A percentile compares a stretch with the other conserved stretches of the same genome.
Evolutionary conservation across 1,139 yeast genomes (phyloP).

Genomic region (Candida anutae): DNA sequence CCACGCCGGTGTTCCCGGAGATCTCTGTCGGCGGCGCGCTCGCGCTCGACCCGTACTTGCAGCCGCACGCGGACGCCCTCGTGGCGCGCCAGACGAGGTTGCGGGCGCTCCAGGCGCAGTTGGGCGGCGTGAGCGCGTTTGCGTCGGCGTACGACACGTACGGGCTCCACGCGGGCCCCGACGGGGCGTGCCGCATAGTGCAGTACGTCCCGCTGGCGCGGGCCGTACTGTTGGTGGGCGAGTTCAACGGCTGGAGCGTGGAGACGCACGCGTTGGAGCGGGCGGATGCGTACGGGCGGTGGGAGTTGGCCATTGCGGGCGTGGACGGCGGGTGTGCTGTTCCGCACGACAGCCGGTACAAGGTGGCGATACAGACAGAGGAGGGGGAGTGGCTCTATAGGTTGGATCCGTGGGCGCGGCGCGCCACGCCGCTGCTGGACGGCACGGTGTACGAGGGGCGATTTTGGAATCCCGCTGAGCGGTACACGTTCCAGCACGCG

Average conservation of each 20-base stretch:
- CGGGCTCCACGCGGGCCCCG: slow-evolving; percentile 58
- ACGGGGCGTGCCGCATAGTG: slow-evolving; percentile 43
- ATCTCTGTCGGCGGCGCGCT: too few relatives aligned
- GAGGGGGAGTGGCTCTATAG: slow-evolving; percentile 70
- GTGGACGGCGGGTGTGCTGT: slow-evolving; percentile 46
- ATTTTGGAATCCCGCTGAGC: slow-evolving; percentile 76
- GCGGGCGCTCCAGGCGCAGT: slow-evolving; percentile 28
- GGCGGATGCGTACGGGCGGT: slow-evolving; percentile 59
- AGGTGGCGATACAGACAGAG: slow-evolving; percentile 58
- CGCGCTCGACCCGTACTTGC: slow-evolving; percentile 78
- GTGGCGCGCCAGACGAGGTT: slow-evolving; percentile 41
- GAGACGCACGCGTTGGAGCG: slow-evolving; percentile 46
- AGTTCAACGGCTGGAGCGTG: slow-evolving; percentile 78
- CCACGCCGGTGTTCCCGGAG: too few relatives aligned
- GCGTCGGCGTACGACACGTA: slow-evolving; percentile 57
- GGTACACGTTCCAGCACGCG: slow-evolving; percentile 54
- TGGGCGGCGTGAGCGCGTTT: slow-evolving; percentile 47
- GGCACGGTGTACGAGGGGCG: slow-evolving; percentile 63
- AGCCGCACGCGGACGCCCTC: slow-evolving; percentile 61
- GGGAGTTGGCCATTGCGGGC: slow-evolving; percentile 41
- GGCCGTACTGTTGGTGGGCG: slow-evolving; percentile 74
- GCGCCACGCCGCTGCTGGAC: slow-evolving; percentile 66
- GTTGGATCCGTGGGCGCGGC: slow-evolving; percentile 80
- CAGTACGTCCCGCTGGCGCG: slow-evolving; percentile 88
- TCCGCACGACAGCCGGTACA: slow-evolving; percentile 74